Evolutionary conservation across 2,329 filamentous ascomycete species (phyloP).

Genomic region (Leptoxyphium fumago): DNA sequence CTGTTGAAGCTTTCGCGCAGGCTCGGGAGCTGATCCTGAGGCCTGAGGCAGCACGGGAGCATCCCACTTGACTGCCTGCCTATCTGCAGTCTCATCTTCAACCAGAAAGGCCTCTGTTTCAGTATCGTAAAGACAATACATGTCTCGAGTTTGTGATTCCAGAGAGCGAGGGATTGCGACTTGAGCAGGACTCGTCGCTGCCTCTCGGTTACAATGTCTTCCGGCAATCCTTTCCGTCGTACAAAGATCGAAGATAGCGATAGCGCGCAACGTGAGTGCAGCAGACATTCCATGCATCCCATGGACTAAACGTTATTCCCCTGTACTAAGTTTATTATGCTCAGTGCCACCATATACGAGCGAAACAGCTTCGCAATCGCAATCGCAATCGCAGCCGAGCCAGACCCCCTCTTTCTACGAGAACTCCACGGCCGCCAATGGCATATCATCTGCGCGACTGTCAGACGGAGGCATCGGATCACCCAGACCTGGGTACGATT

Average conservation of each 20-base stretch:
- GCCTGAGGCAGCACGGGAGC: too few relatives aligned
- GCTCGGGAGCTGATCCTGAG: too few relatives aligned
- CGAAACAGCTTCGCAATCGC: neutral
- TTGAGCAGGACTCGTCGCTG: neutral
- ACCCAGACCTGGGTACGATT: conserved; percentile 9
- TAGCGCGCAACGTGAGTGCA: neutral
- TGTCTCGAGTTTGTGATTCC: too few relatives aligned
- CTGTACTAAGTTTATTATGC: neutral
- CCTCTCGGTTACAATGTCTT: neutral
- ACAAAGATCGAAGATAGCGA: neutral
- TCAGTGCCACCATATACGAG: neutral
- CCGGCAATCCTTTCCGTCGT: neutral
- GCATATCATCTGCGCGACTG: neutral
- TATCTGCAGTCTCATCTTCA: too few relatives aligned
- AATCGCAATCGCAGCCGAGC: neutral
- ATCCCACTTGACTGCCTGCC: too few relatives aligned
- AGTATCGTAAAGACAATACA: too few relatives aligned
- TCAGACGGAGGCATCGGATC: conserved; percentile 5
- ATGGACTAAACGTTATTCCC: neutral
- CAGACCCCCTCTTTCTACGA: neutral
- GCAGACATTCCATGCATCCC: neutral
- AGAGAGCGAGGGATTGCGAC: neutral
- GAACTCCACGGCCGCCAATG: neutral
- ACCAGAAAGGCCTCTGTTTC: too few relatives aligned
- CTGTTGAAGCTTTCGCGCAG: too few relatives aligned